Conservation (phyloP, 345 rosid species). For the Tarenaya hassleriana region DNA sequence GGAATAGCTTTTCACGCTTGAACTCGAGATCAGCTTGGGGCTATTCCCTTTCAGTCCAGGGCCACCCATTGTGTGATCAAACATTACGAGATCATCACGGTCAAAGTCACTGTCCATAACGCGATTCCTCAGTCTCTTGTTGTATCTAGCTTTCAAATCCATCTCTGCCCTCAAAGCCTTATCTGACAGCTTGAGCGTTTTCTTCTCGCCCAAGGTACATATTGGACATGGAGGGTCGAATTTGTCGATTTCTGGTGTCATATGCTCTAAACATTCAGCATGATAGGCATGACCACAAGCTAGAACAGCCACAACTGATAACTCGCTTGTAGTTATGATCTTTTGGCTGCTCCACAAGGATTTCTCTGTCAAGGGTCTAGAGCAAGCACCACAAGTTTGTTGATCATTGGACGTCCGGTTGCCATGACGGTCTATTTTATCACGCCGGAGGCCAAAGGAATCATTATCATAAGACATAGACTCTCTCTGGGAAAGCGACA, state of each 20-base stretch:
- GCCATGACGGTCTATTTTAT: slow-evolving; percentile 40
- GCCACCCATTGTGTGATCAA: slow-evolving; percentile 36
- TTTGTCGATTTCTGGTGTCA: slow-evolving; percentile 71
- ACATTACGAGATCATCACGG: slow-evolving; percentile 34
- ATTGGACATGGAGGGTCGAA: slow-evolving; percentile 91
- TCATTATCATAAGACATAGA: slow-evolving; percentile 61
- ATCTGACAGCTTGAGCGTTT: slow-evolving; percentile 61
- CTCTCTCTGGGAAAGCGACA: slow-evolving; percentile 57
- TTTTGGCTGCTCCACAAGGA: slow-evolving; percentile 76
- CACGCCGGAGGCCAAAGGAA: slow-evolving; percentile 40
- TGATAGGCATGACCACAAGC: slow-evolving; percentile 95
- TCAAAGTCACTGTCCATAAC: slow-evolving; percentile 58
- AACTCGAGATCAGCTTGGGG: slow-evolving; percentile 49
- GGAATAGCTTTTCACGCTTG: slow-evolving; percentile 54
- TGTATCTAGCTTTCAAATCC: slow-evolving; percentile 59
- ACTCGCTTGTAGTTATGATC: slow-evolving; percentile 54
- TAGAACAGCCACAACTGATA: slow-evolving; percentile 65
- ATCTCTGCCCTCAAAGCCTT: slow-evolving; percentile 71
- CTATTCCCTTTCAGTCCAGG: slow-evolving; percentile 42
- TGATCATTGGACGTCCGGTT: slow-evolving; percentile 39
- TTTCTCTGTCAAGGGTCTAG: slow-evolving; percentile 65
- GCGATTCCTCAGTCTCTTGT: slow-evolving; percentile 62
- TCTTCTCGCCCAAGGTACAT: slow-evolving; percentile 81
- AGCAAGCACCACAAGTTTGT: slow-evolving; percentile 86
- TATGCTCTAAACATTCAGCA: slow-evolving; percentile 88